A percentile compares a stretch with the other conserved stretches of the same genome.
These are phyloP conservation scores for Barbatosphaeria neglecta DNA, from an alignment of 495 filamentous ascomycete species.

Conservation along the genomic window DNA sequence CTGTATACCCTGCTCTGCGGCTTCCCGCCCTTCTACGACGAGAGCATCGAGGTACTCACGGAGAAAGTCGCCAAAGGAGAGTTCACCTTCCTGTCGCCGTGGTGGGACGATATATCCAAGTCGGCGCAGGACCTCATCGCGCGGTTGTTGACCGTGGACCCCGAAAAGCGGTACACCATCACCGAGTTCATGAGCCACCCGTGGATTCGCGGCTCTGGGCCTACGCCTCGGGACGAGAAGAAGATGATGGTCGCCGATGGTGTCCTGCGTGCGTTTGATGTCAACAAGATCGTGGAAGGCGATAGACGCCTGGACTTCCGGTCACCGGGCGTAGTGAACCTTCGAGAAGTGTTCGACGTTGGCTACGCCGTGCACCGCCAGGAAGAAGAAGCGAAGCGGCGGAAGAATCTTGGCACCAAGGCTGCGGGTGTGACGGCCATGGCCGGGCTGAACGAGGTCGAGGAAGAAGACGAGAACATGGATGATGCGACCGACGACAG, in stretches of 20 bases:
- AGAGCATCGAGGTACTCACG: slow-evolving; percentile 91
- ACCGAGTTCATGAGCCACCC: slow-evolving; percentile 81
- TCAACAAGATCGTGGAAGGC: slow-evolving; percentile 45
- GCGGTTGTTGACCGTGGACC: slow-evolving; percentile 86
- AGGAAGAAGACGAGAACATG: slow-evolving; percentile 49
- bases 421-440: slow-evolving; percentile 34
- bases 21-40: slow-evolving; percentile 97
- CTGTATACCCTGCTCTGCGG: slow-evolving; percentile 94
- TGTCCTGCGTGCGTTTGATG: slow-evolving; percentile 39
- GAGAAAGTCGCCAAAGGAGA: slow-evolving; percentile 96
- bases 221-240: slow-evolving; percentile 51
- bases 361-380: slow-evolving; percentile 92
- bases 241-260: slow-evolving; percentile 32
- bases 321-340: slow-evolving; percentile 85
- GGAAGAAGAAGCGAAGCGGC: slow-evolving; percentile 88
- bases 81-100: slow-evolving; percentile 95
- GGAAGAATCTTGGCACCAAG: slow-evolving; percentile 61
- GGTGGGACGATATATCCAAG: slow-evolving; percentile 99
- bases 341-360: slow-evolving; percentile 95
- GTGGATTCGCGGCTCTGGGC: slow-evolving; percentile 63
- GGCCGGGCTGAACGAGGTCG: slow-evolving; percentile 63
- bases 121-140: slow-evolving; percentile 88
- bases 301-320: slow-evolving; percentile 79
- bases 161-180: slow-evolving; percentile 82
- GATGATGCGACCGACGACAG: slow-evolving; percentile 33